A percentile compares a stretch with the other conserved stretches of the same genome.
phyloP scores from a whole-genome alignment of 192 early-diverging fungal genomes.

The Phycomyces blakesleeanus region DNA sequence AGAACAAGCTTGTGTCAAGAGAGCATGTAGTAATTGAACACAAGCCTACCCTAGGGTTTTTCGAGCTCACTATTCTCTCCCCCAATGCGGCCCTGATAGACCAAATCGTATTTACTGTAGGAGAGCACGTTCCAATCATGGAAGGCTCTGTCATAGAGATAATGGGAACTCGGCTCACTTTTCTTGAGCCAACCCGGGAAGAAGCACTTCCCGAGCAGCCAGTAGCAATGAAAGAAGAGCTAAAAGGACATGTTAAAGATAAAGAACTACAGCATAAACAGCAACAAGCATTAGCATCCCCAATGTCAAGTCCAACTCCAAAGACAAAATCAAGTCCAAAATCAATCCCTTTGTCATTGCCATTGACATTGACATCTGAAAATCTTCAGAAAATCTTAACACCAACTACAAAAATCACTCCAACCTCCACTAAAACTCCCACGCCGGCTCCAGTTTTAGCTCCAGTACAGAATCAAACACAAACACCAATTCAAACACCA shows the following conservation, averaged over 20 bases:
- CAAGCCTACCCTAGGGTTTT: conserved; percentile 14
- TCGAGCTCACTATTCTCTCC: conserved; percentile 38
- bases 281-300: too few species aligned
- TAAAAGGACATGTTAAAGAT: neutral
- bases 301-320: too few species aligned
- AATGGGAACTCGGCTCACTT: conserved; percentile 16
- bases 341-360: neutral
- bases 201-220: neutral
- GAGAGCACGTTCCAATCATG: conserved; percentile 19
- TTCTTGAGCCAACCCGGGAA: conserved; percentile 8
- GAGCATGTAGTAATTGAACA: conserved; percentile 42
- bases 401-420: neutral
- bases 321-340: neutral
- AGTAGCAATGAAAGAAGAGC: neutral
- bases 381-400: neutral
- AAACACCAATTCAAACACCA: too few species aligned
- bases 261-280: neutral
- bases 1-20: conserved; percentile 45
- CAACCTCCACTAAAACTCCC: neutral
- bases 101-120: conserved; percentile 30
- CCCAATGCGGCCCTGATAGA: conserved; percentile 44
- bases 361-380: neutral
- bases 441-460: too few species aligned
- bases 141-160: conserved; percentile 22
- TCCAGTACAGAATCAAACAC: too few species aligned